phyloP scores from a whole-genome alignment of 495 filamentous ascomycete species.

The Aspergillus incahuasiensis region DNA sequence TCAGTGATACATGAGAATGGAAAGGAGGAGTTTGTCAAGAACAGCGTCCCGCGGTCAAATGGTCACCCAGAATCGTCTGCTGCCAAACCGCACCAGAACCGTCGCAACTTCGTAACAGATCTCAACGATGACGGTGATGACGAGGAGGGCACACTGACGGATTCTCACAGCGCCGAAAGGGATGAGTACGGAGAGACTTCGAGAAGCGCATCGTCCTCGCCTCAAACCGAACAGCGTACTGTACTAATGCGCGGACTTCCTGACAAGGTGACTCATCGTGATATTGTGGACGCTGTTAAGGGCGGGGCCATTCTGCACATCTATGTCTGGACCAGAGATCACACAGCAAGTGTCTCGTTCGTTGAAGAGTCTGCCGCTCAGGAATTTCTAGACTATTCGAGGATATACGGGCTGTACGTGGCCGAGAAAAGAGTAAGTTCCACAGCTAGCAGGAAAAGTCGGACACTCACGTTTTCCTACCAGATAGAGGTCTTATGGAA shows the following conservation, averaged over 20 bases:
- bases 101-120: slow-evolving; percentile 15
- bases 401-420: slow-evolving; percentile 64
- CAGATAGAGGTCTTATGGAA: slow-evolving; percentile 70
- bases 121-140: slow-evolving; percentile 25
- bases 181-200: slow-evolving; percentile 34
- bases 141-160: slow-evolving; percentile 30
- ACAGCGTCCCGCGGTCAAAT: neutral
- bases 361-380: slow-evolving; percentile 57
- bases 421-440: slow-evolving; percentile 60
- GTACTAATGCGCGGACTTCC: slow-evolving; percentile 59
- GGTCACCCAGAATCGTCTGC: neutral
- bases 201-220: slow-evolving; percentile 20
- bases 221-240: slow-evolving; percentile 47
- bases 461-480: neutral
- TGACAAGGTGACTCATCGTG: slow-evolving; percentile 58
- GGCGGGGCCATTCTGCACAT: slow-evolving; percentile 70
- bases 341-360: slow-evolving; percentile 65
- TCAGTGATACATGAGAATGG: slow-evolving; percentile 16
- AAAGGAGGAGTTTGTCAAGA: neutral
- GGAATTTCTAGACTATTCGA: slow-evolving; percentile 60
- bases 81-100: neutral
- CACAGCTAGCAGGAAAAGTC: neutral
- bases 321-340: slow-evolving; percentile 58
- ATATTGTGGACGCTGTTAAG: slow-evolving; percentile 60
- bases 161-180: slow-evolving; percentile 34